phyloP scores from a whole-genome alignment of 139 green algal genomes.

The Nannochloris sp. region DNA sequence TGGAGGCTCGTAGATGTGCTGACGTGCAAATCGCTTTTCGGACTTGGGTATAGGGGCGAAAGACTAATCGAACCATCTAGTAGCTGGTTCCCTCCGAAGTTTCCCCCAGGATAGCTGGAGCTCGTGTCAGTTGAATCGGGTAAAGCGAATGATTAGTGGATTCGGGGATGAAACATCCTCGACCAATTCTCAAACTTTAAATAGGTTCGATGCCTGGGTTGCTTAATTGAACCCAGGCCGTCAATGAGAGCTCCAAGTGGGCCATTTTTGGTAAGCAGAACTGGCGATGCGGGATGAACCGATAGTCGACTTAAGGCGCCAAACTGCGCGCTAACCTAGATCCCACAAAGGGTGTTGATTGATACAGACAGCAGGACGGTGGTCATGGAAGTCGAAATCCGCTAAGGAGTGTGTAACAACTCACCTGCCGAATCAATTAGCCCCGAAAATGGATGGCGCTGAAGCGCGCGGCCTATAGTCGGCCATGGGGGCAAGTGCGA shows the following conservation, averaged over 20 bases:
- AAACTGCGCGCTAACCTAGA: constrained; percentile 89
- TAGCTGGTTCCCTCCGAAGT: constrained; percentile 94
- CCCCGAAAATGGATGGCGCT: constrained; percentile 96
- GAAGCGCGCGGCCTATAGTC: constrained; percentile 82
- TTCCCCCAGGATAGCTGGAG: constrained; percentile 88
- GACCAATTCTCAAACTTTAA: constrained; percentile 95
- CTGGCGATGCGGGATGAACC: constrained; percentile 94
- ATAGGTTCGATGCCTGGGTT: constrained; percentile 78
- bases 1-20: constrained; percentile 92
- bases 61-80: constrained; percentile 98
- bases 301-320: constrained; percentile 85
- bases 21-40: constrained; percentile 96
- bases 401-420: constrained; percentile 98
- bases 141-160: constrained; percentile 94
- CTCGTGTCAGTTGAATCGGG: constrained; percentile 76
- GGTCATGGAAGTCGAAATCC: constrained; percentile 96
- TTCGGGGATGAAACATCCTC: constrained; percentile 74
- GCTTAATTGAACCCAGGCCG: constrained; percentile 74
- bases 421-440: constrained; percentile 96
- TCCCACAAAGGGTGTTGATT: constrained; percentile 92
- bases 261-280: constrained; percentile 97
- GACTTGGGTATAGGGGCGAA: constrained; percentile 96
- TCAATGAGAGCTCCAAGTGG: constrained; percentile 78
- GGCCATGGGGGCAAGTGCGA: constrained; percentile 81
- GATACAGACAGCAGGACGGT: constrained; percentile 92